phyloP scores from a whole-genome alignment of 106 monocot species.

The Dendrobium nobile region DNA sequence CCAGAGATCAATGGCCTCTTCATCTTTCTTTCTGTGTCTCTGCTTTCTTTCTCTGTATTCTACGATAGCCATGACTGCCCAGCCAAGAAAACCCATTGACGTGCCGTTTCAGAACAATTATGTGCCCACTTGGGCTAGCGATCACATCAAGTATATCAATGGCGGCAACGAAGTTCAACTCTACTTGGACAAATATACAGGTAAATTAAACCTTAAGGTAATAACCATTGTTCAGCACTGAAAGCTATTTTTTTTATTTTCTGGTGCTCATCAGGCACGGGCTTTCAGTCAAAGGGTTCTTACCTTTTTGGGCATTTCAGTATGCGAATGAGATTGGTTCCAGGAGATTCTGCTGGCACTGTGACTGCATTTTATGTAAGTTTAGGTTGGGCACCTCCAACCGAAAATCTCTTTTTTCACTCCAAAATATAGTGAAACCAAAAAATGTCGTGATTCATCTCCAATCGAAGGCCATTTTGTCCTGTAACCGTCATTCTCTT shows the following conservation, averaged over 20 bases:
- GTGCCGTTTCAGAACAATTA: conserved; percentile 34
- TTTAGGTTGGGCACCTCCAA: too few species aligned
- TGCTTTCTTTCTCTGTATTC: not conserved
- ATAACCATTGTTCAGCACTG: too few species aligned
- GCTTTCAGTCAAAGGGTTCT: conserved; percentile 31
- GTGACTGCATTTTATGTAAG: conserved; percentile 34
- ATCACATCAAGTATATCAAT: conserved; percentile 35
- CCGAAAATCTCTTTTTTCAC: too few species aligned
- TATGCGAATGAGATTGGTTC: conserved; percentile 35
- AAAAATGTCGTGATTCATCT: too few species aligned
- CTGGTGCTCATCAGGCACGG: conserved; percentile 9
- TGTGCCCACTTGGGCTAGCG: conserved; percentile 26
- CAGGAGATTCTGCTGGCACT: conserved; percentile 31
- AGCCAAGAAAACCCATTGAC: conserved; percentile 21
- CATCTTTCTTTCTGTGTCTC: too few species aligned
- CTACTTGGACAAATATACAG: conserved; percentile 23
- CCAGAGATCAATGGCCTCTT: too few species aligned
- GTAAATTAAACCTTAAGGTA: too few species aligned
- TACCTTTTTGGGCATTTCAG: conserved; percentile 46
- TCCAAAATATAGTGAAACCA: too few species aligned
- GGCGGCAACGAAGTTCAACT: conserved; percentile 30
- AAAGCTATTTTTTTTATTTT: too few species aligned
- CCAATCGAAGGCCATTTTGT: too few species aligned
- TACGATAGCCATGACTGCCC: conserved; percentile 11
- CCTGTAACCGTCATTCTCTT: too few species aligned